Conservation (phyloP, 345 rosid genomes). For the Theobroma cacao region DNA sequence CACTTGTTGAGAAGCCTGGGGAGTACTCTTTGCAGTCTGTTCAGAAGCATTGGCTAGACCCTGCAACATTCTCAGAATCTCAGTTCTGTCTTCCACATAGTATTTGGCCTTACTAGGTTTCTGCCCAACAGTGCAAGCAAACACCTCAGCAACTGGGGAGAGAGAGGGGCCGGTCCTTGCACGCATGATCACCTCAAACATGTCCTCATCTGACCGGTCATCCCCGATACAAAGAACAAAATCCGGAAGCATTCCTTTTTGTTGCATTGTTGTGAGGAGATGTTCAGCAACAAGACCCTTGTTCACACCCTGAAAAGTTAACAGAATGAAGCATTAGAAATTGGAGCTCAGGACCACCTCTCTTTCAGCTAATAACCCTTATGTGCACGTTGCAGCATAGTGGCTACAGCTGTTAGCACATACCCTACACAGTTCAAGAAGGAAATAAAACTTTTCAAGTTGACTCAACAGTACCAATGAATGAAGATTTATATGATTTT, state of each 20-base stretch:
- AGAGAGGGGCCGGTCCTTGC: constrained; percentile 56
- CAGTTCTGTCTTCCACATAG: constrained; percentile 79
- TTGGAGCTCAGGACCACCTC: neutral
- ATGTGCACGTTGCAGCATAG: neutral
- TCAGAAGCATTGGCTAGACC: constrained; percentile 53
- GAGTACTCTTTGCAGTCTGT: constrained; percentile 22
- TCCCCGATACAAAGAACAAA: constrained; percentile 92
- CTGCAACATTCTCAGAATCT: constrained; percentile 73
- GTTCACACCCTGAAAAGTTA: constrained; percentile 66
- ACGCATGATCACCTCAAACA: constrained; percentile 82
- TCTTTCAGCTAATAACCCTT: neutral
- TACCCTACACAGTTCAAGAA: neutral
- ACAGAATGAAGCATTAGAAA: neutral
- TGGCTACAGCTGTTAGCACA: neutral
- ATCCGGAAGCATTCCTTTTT: constrained; percentile 66
- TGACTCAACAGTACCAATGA: neutral
- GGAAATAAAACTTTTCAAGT: neutral
- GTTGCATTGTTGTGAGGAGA: constrained; percentile 57
- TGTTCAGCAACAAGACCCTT: constrained; percentile 81
- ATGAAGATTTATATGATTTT: neutral
- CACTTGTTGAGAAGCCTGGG: neutral
- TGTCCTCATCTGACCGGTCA: constrained; percentile 92
- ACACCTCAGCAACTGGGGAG: constrained; percentile 85
- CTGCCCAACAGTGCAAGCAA: constrained; percentile 90
- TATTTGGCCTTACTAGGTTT: constrained; percentile 95